Evolutionary conservation across 495 filamentous ascomycete genomes (phyloP), one percentile per base, ranked within the genome.

Genomic region (Aspergillus indologenus): DNA sequence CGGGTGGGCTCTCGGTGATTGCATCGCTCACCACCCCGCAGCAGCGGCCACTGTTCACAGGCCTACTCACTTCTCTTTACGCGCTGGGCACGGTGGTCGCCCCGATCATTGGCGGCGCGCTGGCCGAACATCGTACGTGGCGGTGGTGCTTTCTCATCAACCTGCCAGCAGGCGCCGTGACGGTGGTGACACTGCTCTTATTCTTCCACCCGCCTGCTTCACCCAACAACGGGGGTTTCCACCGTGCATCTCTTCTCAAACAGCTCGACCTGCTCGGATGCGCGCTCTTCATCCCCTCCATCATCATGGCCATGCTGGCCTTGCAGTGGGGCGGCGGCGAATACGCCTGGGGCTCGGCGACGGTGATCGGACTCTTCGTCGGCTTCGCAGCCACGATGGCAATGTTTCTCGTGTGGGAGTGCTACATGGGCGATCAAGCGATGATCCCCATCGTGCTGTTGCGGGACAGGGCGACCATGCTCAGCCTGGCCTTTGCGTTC

Each of bases 131-230:
- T n/a, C n/a, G n/a, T 2, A 84, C 82, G 0, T 91, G 89, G 89
- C 75, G 89, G 52, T 91, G 87, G 88, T 91, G 87, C 65, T 90
- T 91, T 69, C 90, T 81, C 68, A 87, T 87, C 58, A 85, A 71
- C 54, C 66, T 87, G 23, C 84, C 85, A 19, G 74, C 87, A 26
- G 83, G 85, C 21, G 84, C 74, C 14, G 50, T 81, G 9, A 77
- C 81, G 17, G 65, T 86, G 19, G 49, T 76, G 3, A 70, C 79
- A 24, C 14, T 61, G 34, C 34, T 14, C 2, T 2, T 40, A 2
- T 40, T 40, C 34, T 40, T 40, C 34, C 34, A 40, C 12, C 34
- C 12, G 12, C 34, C 5, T 40, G 26, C 3, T 29, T 3, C 26
- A 29, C 4, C 26, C 12, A 14, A 40, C n/a, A 40, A 29, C 26